Base-by-base conservation (phyloP, 768 basidiomycete species). In the Trametes meyenii region DNA sequence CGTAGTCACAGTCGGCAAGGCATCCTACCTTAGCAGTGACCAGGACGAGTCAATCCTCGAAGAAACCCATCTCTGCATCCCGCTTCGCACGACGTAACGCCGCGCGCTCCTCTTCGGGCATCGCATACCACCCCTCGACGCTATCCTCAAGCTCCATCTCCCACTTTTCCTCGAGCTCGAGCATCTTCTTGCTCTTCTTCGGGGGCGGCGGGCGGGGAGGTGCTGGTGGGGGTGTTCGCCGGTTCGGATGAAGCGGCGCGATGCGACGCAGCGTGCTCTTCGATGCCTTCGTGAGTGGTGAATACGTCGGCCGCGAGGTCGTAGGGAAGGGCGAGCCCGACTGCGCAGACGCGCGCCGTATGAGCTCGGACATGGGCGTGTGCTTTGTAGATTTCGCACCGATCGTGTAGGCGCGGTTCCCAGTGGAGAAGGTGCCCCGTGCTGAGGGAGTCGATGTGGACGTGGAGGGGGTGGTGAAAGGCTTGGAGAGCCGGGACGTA, bases 151-250 rank as follows among this genome's bases (percentile, higher is more conserved):
- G 73, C 74, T 93, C 90, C 71, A 89, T 84, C 70, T 92, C 90
- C 82, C 91, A 91, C 67, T 81, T 82, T 71, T 92, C 90, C 73
- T 92, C 90, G 68, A 83, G 74, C 68, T 86, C 83, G 23, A 89
- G 73, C 73, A 90, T 84, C 71, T 92, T 92, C 78, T 91, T 91
- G 53, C 84, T 86, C 78, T 92, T 92, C 75, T 86, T 89, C 63
- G 81, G 83, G 46, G 86, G 85, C 5, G 89, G 88, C 0, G 85
- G 85, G 4, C 85, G 83, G 0, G 90, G 90, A 2, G 78, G 80
- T 0, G 88, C 87, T 0, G 88, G 90, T 0, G 90, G 90, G 0
- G 90, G 90, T 1, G 88, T 84, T 14, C 83, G 81, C 50, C 89
- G 78, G 70, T 89, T 88, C 10, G 85, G 83, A 67, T 92, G 90